Base-by-base conservation (phyloP, 768 basidiomycete genomes). In the Tulasnella sp. region DNA sequence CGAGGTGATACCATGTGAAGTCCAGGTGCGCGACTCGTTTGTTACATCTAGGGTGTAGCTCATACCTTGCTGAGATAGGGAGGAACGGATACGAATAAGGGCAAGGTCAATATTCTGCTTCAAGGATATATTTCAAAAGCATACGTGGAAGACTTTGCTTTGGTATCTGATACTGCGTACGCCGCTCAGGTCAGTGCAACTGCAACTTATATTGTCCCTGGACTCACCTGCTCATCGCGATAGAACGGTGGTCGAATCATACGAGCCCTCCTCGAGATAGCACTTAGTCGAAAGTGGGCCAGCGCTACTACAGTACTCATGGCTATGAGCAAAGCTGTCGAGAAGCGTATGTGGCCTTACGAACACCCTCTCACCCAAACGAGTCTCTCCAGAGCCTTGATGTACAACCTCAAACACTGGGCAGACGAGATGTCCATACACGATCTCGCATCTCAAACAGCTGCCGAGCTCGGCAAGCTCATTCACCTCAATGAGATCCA, bases 81-180 rank as follows among this genome's bases (percentile, higher is more conserved):
- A 14, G 86, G 78, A 4, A 75, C 75, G 1, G 74, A 79, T 54
- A 78, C 75, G 11, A 77, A 76, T 59, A 80, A 73, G 69, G 89
- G 80, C 46, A 99, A 99, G 71, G 91, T 93, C 70, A 98, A 97
- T 68, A 87, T 98, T 60, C 76, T 98, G 15, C 74, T 99, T 19
- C 96, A 99, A 70, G 85, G 80, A 1, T 87, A 79, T 68, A 90
- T 99, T 61, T 96, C 91, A 35, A 72, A 77, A 43, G 75, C 79
- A 41, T 72, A 73, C n/a, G 73, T 96, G 12, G 86, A 96, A 59
- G 96, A 99, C 69, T 99, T 96, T 64, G 96, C 96, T 7, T 73
- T 99, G 58, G 84, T 98, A 6, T 98, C 96, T 0, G 96, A 99
- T 66, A 84, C 81, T 65, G 89, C 84, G 1, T 99, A 94, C 66